Conservation (phyloP, 345 rosid genomes). For the Pelargonium nanum region DNA sequence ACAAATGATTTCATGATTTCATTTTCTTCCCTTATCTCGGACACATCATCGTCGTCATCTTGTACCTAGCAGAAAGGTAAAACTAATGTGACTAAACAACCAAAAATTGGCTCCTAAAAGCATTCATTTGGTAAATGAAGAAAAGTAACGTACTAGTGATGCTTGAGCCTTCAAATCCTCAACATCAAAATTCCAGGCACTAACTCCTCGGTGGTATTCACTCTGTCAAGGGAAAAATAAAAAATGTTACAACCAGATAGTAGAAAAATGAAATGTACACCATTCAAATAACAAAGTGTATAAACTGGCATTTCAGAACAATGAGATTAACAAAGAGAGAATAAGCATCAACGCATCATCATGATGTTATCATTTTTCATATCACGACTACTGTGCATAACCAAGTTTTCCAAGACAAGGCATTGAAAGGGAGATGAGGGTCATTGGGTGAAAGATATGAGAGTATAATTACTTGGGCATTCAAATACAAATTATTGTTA, state of each 20-base stretch:
- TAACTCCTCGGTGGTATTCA: constrained; percentile 97
- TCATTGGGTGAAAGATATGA: no score
- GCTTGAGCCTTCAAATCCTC: constrained; percentile 95
- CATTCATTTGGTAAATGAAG: background rate
- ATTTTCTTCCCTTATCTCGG: constrained; percentile 51
- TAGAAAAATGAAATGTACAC: background rate
- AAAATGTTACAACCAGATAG: background rate
- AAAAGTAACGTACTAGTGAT: constrained; percentile 52
- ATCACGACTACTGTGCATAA: no score
- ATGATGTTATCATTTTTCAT: no score
- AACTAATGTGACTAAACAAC: background rate
- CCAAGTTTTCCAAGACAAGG: no score
- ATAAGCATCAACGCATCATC: no score
- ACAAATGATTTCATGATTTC: constrained; percentile 27
- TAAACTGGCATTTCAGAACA: background rate
- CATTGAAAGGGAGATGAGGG: no score
- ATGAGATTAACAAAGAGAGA: no score
- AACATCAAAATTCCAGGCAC: constrained; percentile 97
- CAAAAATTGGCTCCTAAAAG: background rate
- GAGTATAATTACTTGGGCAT: no score
- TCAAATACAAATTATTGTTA: no score
- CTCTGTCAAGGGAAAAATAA: constrained; percentile 39
- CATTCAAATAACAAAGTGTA: no score
- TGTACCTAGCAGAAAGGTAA: constrained; percentile 35
- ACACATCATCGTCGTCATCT: constrained; percentile 46